Evolutionary conservation across 2,329 filamentous ascomycete genomes (phyloP), one percentile per base, ranked within the genome.

Genomic region (Colletotrichum cereale): DNA sequence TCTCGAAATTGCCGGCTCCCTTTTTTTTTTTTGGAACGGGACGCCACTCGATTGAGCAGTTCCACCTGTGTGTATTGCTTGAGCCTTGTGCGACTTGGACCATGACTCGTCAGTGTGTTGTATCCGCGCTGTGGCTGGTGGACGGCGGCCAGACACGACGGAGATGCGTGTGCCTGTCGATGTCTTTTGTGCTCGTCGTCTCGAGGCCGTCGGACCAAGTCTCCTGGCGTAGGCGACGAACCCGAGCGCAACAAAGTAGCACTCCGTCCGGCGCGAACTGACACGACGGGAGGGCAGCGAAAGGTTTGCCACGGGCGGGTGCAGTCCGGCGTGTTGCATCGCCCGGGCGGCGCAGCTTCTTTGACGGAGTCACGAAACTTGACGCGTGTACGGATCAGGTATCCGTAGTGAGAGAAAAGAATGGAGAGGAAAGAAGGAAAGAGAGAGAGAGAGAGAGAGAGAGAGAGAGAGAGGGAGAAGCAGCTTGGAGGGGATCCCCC

Each of bases 61-160:
- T 21, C 36, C 31, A 31, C 31, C 8, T 21, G 11, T 18, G 40
- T 21, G 40, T 42, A 7, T 21, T n/a, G 47, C 31, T 14, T 16
- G 34, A 26, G 44, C 60, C 18, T 50, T 48, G 42, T 29, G n/a
- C 60, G 44, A 62, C 31, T 36, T 50, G 14, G 16, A 62, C 36
- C 24, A 62, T 62, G 47, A 62, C 60, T 62, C 47, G 60, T 26
- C 47, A 16, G 52, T 52, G 47, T 14, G n/a, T 31, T 31, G 24
- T 47, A 1, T 16, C 24, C 47, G 31, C n/a, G 14, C 8, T 14
- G 11, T 16, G n/a, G 8, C 47, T 36, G 24, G 14, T 26, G 34
- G 10, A 53, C n/a, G 60, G 21, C 16, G 14, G 18, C 34, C 26
- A 34, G 14, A 2, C 12, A 50, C 12, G 31, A 14, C 10, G 11